Evolutionary conservation across 805 yeast species (phyloP).

Genomic region (Kluyveromyces nonfermentans): DNA sequence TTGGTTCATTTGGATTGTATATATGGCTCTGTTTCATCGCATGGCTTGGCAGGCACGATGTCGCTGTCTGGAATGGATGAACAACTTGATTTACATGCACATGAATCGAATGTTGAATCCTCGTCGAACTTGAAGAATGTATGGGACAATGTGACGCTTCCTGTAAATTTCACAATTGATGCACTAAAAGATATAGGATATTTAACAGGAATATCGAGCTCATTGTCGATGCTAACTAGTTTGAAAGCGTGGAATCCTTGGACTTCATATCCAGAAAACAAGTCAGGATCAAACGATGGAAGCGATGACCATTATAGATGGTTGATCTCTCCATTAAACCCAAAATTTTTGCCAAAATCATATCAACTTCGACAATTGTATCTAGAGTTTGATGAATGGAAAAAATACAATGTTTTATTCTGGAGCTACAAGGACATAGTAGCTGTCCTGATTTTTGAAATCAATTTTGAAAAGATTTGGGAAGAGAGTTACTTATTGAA

Average conservation of each 20-base stretch:
- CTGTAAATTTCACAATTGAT: constrained; percentile 27
- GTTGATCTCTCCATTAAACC: constrained; percentile 23
- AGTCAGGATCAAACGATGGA: background rate
- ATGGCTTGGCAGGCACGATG: constrained; percentile 22
- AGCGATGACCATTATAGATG: constrained; percentile 18
- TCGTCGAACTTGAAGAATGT: constrained; percentile 8
- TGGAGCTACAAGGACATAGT: constrained; percentile 25
- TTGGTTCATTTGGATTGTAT: constrained; percentile 22
- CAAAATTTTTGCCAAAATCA: constrained; percentile 16
- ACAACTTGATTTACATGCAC: constrained; percentile 5
- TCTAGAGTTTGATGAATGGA: constrained; percentile 11
- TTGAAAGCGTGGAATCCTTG: constrained; percentile 21
- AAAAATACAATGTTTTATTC: constrained; percentile 17
- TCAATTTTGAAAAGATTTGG: constrained; percentile 20
- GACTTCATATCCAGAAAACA: background rate
- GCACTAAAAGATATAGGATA: constrained; percentile 28
- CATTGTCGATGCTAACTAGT: constrained; percentile 22
- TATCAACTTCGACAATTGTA: constrained; percentile 17
- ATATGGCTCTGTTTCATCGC: constrained; percentile 22
- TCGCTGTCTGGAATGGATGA: constrained; percentile 17
- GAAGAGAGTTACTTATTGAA: constrained; percentile 22
- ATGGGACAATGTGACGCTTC: constrained; percentile 24
- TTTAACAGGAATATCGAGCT: constrained; percentile 26
- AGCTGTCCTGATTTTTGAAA: constrained; percentile 19
- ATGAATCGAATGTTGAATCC: constrained; percentile 1